These are phyloP conservation scores for Candida quercuum DNA, from an alignment of 805 yeast species.

Conservation along the genomic window DNA sequence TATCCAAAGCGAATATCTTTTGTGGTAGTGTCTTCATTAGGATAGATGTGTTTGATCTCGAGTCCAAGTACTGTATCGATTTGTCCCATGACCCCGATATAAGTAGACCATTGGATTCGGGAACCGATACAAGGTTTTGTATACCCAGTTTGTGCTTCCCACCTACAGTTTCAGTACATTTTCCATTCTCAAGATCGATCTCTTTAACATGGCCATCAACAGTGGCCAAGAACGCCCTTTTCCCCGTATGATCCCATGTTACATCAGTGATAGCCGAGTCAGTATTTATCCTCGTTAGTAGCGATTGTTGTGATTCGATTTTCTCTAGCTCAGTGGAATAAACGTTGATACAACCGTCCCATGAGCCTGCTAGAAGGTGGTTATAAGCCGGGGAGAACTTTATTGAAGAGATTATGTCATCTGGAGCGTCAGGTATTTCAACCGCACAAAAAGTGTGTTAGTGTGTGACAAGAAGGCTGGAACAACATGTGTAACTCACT, in stretches of 20 bases:
- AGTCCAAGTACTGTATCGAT: constrained; percentile 42
- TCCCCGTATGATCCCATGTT: constrained; percentile 16
- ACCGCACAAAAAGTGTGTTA: constrained; percentile 1
- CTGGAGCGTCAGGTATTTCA: constrained; percentile 23
- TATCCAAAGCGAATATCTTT: constrained; percentile 62
- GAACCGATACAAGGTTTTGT: constrained; percentile 24
- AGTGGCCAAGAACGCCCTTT: constrained; percentile 39
- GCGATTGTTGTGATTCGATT: constrained; percentile 25
- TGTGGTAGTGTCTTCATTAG: constrained; percentile 27
- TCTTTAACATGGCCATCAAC: constrained; percentile 50
- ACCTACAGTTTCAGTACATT: constrained; percentile 20
- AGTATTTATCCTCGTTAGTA: constrained; percentile 20
- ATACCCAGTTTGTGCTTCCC: constrained; percentile 36
- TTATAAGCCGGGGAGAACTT: constrained; percentile 30
- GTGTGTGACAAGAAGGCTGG: background rate
- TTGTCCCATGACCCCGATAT: constrained; percentile 64
- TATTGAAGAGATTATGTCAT: constrained; percentile 39
- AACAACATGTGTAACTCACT: background rate
- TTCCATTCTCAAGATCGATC: constrained; percentile 45
- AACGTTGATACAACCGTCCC: constrained; percentile 49
- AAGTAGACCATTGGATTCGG: constrained; percentile 26
- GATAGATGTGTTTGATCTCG: constrained; percentile 19
- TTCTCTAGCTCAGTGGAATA: constrained; percentile 31
- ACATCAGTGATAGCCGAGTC: constrained; percentile 16
- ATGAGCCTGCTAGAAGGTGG: constrained; percentile 46